Evolutionary conservation across 257 asterid genomes (phyloP), one percentile per base, ranked within the genome.

Genomic region (Solanum etuberosum): DNA sequence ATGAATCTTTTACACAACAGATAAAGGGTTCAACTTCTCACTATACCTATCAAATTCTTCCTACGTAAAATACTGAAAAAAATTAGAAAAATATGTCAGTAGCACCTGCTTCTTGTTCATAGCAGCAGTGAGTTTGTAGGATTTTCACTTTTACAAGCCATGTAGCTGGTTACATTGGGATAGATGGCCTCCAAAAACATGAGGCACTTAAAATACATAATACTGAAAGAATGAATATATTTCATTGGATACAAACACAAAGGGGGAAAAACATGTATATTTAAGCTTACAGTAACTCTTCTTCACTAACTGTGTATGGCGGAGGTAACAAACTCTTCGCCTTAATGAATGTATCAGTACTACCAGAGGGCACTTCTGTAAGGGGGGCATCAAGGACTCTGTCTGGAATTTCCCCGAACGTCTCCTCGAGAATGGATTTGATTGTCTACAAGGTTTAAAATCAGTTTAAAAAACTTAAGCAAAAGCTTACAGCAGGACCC

Each of bases 381-480:
- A 95, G 59, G 35, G 98, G 95, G 16, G 96, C 74, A 89, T 95
- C 98, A 93, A 96, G 90, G 6, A 96, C 98, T 5, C 89, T 92
- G 86, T 95, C 98, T 0, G 98, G 97, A 77, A 95, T 91, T 2
- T 92, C 93, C 77, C 65, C 95, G 72, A 95, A 87, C 4, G 98
- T 91, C 92, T 96, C 97, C 80, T 94, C 98, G 37, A 96, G 90
- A 85, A 96, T 91, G 51, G 95, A 88, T 86, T 91, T 92, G 23
- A 95, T n/a, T 20, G 97, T 95, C 98, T 96, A 92, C 92, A 90
- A 89, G 70, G 88, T 89, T 80, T 84, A 67, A 59, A 81, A 48
- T 38, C 87, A 40, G 25, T 85, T 85, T 40, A 8, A 40, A 46
- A 38, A 40, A 40, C 18, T 20, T 20, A 9, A 34, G 25, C 43